Conservation (phyloP, 345 rosid species). For the Bretschneidera sinensis region DNA sequence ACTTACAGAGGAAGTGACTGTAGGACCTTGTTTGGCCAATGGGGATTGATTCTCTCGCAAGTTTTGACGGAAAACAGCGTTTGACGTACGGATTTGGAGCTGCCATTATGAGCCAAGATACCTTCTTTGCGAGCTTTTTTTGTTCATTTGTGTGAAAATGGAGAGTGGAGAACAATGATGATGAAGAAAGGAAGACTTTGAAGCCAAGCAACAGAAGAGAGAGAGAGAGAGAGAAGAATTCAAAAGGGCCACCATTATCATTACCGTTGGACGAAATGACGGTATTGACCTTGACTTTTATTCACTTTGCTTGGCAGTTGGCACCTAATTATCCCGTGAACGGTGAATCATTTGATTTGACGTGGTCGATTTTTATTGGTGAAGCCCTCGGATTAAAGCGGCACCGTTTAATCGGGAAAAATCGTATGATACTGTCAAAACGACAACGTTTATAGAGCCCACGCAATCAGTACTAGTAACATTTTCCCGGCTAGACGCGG, state of each 20-base stretch:
- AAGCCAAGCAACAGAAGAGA: constrained; percentile 48
- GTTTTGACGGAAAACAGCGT: constrained; percentile 21
- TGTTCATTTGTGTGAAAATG: constrained; percentile 8
- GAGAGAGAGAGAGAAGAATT: constrained; percentile 16
- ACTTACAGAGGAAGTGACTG: constrained; percentile 46
- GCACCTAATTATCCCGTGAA: no score
- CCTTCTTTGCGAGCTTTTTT: neutral
- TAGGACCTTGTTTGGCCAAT: constrained; percentile 12
- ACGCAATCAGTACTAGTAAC: no score
- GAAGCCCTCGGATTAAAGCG: no score
- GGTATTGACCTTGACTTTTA: constrained; percentile 23
- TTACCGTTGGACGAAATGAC: constrained; percentile 40
- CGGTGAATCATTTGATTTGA: no score
- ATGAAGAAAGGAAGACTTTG: constrained; percentile 73
- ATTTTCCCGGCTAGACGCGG: neutral
- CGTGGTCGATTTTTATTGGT: no score
- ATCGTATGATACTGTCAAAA: no score
- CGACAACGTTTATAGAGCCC: no score
- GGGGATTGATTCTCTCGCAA: constrained; percentile 14
- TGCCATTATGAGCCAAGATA: constrained; percentile 34
- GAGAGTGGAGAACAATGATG: constrained; percentile 8
- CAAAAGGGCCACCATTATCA: constrained; percentile 26
- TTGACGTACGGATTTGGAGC: constrained; percentile 28
- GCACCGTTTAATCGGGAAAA: no score
- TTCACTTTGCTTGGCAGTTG: no score